These are phyloP conservation scores for Batrachochytrium dendrobatidis DNA, from an alignment of 371 early-diverging fungal genomes.

Conservation along the genomic window DNA sequence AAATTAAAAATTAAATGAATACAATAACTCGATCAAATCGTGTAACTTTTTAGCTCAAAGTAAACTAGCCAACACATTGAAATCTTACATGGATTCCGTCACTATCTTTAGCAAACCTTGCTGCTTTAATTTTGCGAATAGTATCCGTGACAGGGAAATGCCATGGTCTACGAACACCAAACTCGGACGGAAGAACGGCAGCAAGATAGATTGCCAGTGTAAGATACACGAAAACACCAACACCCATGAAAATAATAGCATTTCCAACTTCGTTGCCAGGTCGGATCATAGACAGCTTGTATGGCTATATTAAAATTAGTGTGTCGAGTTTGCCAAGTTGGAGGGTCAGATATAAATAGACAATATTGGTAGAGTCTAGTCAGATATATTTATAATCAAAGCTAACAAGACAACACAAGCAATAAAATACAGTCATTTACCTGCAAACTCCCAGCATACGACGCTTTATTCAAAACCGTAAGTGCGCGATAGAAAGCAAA, in stretches of 20 bases:
- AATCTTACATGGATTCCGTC: not conserved
- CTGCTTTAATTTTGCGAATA: too few relatives aligned
- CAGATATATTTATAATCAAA: not conserved
- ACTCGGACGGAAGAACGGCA: conserved; percentile 52
- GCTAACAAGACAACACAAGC: not conserved
- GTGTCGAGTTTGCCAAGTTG: not conserved
- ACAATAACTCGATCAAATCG: too few relatives aligned
- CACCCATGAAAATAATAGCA: conserved; percentile 42
- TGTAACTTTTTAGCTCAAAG: not conserved
- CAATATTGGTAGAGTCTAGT: not conserved
- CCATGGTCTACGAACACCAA: conserved; percentile 57
- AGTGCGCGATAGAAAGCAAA: conserved; percentile 56
- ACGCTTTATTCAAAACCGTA: conserved; percentile 9
- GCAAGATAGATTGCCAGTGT: conserved; percentile 48
- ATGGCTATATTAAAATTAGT: conserved; percentile 9
- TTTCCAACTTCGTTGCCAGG: conserved; percentile 44
- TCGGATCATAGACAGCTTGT: conserved; percentile 8
- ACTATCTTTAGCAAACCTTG: too few relatives aligned
- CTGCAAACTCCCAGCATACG: not conserved
- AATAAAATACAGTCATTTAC: not conserved
- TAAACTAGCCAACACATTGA: not conserved
- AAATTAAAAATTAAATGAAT: too few relatives aligned
- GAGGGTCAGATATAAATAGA: too few relatives aligned
- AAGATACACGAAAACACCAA: conserved; percentile 44
- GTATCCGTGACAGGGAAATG: conserved; percentile 52